phyloP scores from a whole-genome alignment of 2,329 filamentous ascomycete genomes.

The Conoideocrella luteorostrata region DNA sequence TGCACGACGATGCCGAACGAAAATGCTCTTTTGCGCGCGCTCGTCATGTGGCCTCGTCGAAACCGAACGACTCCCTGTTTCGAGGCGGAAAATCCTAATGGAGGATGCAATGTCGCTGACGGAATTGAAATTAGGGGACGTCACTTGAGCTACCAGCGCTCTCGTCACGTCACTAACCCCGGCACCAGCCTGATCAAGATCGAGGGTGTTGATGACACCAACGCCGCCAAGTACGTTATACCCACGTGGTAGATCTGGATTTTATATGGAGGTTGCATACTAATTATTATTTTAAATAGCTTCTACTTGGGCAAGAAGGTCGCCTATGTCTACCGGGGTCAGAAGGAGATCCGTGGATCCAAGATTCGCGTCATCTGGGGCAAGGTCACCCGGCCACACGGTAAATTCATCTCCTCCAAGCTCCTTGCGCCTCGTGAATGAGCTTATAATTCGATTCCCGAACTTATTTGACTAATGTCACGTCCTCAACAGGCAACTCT shows the following conservation, averaged over 20 bases:
- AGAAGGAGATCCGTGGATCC: constrained; percentile 90
- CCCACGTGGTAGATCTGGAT: background rate
- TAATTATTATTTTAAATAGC: constrained; percentile 29
- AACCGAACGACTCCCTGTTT: too few species aligned
- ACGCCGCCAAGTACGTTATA: constrained; percentile 71
- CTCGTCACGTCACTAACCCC: constrained; percentile 85
- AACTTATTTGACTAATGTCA: constrained; percentile 1
- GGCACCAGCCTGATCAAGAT: constrained; percentile 96
- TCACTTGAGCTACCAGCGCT: constrained; percentile 96
- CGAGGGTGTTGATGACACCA: constrained; percentile 89
- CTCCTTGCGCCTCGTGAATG: background rate
- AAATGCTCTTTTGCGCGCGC: background rate
- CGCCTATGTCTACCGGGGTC: constrained; percentile 95
- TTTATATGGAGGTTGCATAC: constrained; percentile 17
- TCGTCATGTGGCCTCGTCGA: too few species aligned
- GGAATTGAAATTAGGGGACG: constrained; percentile 61
- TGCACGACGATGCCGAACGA: constrained; percentile 1
- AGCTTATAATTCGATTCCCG: too few species aligned
- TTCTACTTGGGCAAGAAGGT: constrained; percentile 99
- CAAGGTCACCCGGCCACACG: constrained; percentile 94
- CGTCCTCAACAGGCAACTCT: constrained; percentile 68
- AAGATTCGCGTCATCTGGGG: constrained; percentile 99
- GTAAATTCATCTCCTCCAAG: constrained; percentile 44
- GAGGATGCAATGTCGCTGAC: constrained; percentile 2
- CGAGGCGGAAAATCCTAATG: background rate